Evolutionary conservation across 805 yeast species (phyloP).

Genomic region (Lipomyces mesembrius): DNA sequence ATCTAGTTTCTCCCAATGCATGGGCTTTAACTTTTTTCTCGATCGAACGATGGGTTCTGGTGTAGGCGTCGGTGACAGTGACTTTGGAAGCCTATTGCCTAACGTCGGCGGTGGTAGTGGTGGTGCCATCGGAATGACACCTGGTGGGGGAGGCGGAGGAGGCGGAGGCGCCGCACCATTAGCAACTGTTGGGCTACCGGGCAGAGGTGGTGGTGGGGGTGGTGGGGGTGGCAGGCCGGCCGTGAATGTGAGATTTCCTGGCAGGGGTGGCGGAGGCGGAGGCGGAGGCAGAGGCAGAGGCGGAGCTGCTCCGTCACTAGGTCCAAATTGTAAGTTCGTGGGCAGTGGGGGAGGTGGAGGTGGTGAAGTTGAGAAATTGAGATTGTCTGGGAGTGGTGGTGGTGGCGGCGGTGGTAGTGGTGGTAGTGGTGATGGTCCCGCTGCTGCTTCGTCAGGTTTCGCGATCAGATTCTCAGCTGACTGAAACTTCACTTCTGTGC

Average conservation of each 20-base stretch:
- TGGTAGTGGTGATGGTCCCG: slow-evolving; percentile 7
- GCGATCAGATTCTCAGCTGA: slow-evolving; percentile 5
- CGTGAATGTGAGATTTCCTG: slow-evolving; percentile 15
- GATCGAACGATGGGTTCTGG: slow-evolving; percentile 60
- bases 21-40: slow-evolving; percentile 79
- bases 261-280: slow-evolving; percentile 35
- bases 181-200: slow-evolving; percentile 37
- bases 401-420: slow-evolving; percentile 23
- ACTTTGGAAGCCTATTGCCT: slow-evolving; percentile 42
- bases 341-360: slow-evolving; percentile 28
- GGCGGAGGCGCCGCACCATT: slow-evolving; percentile 38
- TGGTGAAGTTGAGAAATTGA: slow-evolving; percentile 8
- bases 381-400: slow-evolving; percentile 18
- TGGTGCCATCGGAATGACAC: slow-evolving; percentile 45
- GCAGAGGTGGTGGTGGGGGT: slow-evolving; percentile 46
- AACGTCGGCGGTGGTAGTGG: slow-evolving; percentile 49
- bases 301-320: slow-evolving; percentile 2
- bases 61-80: slow-evolving; percentile 41
- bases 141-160: slow-evolving; percentile 50
- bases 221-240: slow-evolving; percentile 40
- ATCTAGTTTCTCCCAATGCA: slow-evolving; percentile 91
- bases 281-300: slow-evolving; percentile 29
- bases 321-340: background rate
- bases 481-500: slow-evolving; percentile 1
- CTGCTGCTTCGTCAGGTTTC: slow-evolving; percentile 3